phyloP scores from a whole-genome alignment of 106 monocot genomes.

The Acorus gramineus region DNA sequence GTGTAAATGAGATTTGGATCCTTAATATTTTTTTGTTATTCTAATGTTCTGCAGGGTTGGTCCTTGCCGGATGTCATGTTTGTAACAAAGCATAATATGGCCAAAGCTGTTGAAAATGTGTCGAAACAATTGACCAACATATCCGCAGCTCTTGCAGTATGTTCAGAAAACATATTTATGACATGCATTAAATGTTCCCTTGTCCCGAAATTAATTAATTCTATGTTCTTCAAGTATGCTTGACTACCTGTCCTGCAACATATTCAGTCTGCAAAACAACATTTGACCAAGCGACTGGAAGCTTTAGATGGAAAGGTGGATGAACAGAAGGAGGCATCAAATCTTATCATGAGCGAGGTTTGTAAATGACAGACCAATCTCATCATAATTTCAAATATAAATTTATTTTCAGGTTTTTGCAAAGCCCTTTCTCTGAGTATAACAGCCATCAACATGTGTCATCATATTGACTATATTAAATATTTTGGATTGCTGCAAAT shows the following conservation, averaged over 20 bases:
- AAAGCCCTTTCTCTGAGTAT: too few relatives aligned
- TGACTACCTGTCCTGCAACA: constrained; percentile 1
- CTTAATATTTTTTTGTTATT: too few relatives aligned
- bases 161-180: constrained; percentile 2
- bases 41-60: constrained; percentile 43
- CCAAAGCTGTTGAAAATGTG: constrained; percentile 69
- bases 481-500: too few relatives aligned
- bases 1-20: too few relatives aligned
- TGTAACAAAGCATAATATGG: constrained; percentile 89
- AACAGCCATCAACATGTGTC: too few relatives aligned
- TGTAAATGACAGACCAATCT: background rate
- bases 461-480: too few relatives aligned
- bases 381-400: too few relatives aligned
- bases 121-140: constrained; percentile 89
- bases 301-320: constrained; percentile 74
- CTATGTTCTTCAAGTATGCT: background rate
- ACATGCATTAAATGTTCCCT: too few relatives aligned
- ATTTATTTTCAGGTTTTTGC: too few relatives aligned
- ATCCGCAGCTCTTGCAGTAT: constrained; percentile 66
- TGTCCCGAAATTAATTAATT: too few relatives aligned
- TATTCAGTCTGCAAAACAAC: constrained; percentile 63
- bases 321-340: constrained; percentile 69
- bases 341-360: constrained; percentile 73
- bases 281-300: constrained; percentile 71
- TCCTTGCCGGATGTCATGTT: constrained; percentile 93